Evolutionary conservation across 1,139 yeast species (phyloP).

Genomic region (Kodamaea sp.): DNA sequence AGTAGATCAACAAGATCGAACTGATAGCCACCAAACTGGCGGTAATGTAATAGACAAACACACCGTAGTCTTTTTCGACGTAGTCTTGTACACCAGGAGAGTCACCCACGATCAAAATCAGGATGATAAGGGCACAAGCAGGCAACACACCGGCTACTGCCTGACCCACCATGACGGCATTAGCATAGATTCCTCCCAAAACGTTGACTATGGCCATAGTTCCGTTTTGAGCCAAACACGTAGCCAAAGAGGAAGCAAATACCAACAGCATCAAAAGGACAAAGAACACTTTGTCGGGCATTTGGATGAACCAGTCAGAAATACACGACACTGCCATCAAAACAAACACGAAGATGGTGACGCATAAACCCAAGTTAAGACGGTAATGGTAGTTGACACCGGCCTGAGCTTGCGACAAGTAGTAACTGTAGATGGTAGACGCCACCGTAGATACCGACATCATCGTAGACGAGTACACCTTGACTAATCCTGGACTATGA

Average conservation of each 20-base stretch:
- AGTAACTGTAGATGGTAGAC: constrained; percentile 59
- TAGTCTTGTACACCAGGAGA: constrained; percentile 19
- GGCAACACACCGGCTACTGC: constrained; percentile 93
- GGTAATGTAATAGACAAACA: constrained; percentile 68
- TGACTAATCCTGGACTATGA: constrained; percentile 52
- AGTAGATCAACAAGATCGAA: constrained; percentile 44
- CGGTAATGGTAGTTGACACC: constrained; percentile 64
- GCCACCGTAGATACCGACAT: constrained; percentile 85
- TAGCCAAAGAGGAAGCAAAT: constrained; percentile 59
- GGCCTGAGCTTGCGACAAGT: constrained; percentile 67
- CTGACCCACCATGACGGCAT: constrained; percentile 92
- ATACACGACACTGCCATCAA: constrained; percentile 53
- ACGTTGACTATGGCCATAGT: constrained; percentile 84
- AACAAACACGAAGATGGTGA: constrained; percentile 59
- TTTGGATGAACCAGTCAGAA: constrained; percentile 35
- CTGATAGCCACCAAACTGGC: constrained; percentile 62
- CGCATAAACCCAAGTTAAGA: constrained; percentile 56
- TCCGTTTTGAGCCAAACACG: constrained; percentile 84
- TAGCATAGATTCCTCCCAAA: constrained; percentile 75
- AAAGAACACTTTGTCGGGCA: constrained; percentile 46
- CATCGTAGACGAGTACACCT: constrained; percentile 76
- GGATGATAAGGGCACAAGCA: constrained; percentile 67
- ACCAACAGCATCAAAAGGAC: constrained; percentile 57
- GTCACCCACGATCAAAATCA: constrained; percentile 50
- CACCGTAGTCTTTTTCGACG: constrained; percentile 46